Evolutionary conservation across 1,139 yeast genomes (phyloP), one percentile per base, ranked within the genome.

Genomic region (Yamadazyma buinensis): DNA sequence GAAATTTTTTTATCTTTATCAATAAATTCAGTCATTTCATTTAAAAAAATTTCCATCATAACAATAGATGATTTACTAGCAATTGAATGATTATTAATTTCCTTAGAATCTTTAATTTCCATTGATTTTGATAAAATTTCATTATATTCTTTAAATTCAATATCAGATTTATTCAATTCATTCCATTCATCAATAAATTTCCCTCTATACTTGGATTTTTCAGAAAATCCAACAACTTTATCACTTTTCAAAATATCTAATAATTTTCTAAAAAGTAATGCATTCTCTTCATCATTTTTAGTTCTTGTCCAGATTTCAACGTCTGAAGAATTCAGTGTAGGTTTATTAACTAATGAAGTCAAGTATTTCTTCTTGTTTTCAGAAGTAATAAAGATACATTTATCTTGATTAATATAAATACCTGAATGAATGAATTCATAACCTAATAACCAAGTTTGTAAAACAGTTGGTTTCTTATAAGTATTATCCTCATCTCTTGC

Each of bases 391-490:
- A 92, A 67, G 12, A 78, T 62, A 32, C 81, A 67, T 48, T 77
- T 78, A 29, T 75, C 75, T 36, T 74, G 71, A 5, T 85, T 75
- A 40, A 90, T 64, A 34, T 74, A 78, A 39, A 92, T 61, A 28
- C 80, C 81, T 1, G 97, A 88, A 38, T 95, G 94, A 15, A 95
- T 95, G 54, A 92, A 90, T 55, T 94, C 97, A 55, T 90, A 92
- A 6, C 97, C 97, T 39, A 92, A 66, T 39, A 92, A 67, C 97
- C 97, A 92, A 33, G 84, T 84, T 56, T 90, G 97, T 32, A 90
- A 61, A 32, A 85, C 84, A 0, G 95, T 82, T 10, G 95, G 83
- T 59, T 87, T 87, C 54, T 85, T 87, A 60, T 87, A 90, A 29
- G 96, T 95, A 55, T 88, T 85, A 43, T 84, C 92, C 39, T 85